Conservation (phyloP, 1,284 basidiomycete genomes). For the Marasmius sp. region DNA sequence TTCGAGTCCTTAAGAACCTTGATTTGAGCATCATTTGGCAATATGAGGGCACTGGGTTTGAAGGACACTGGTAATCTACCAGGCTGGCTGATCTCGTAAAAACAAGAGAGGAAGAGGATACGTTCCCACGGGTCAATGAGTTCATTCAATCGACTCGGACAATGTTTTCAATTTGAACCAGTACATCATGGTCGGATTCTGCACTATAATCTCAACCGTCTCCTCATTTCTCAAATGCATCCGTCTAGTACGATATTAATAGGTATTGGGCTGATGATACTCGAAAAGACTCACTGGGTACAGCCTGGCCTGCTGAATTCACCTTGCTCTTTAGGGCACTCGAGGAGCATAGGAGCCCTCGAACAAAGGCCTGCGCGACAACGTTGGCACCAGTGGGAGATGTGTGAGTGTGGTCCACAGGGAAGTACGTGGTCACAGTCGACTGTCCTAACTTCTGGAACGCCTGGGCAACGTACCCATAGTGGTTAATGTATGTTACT, state of each 20-base stretch:
- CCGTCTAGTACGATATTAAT: slow-evolving; percentile 17
- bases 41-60: too few relatives aligned
- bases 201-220: too few relatives aligned
- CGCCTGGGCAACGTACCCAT: slow-evolving; percentile 39
- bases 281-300: slow-evolving; percentile 30
- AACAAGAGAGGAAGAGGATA: too few relatives aligned
- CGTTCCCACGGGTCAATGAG: too few relatives aligned
- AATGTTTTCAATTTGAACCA: too few relatives aligned
- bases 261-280: background rate
- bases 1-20: too few relatives aligned
- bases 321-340: slow-evolving; percentile 32
- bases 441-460: slow-evolving; percentile 43
- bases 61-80: too few relatives aligned
- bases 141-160: too few relatives aligned
- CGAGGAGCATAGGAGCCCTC: slow-evolving; percentile 35
- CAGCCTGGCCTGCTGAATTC: slow-evolving; percentile 34
- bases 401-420: slow-evolving; percentile 50
- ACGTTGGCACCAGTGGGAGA: slow-evolving; percentile 40
- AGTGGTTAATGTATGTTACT: slow-evolving; percentile 47
- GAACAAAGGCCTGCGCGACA: slow-evolving; percentile 44
- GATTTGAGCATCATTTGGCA: too few relatives aligned
- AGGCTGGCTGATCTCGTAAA: too few relatives aligned
- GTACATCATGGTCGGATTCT: too few relatives aligned
- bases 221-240: slow-evolving; percentile 17
- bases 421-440: slow-evolving; percentile 38